Conservation (phyloP, 1,284 basidiomycete genomes). For the Apiotrichum gracile region DNA sequence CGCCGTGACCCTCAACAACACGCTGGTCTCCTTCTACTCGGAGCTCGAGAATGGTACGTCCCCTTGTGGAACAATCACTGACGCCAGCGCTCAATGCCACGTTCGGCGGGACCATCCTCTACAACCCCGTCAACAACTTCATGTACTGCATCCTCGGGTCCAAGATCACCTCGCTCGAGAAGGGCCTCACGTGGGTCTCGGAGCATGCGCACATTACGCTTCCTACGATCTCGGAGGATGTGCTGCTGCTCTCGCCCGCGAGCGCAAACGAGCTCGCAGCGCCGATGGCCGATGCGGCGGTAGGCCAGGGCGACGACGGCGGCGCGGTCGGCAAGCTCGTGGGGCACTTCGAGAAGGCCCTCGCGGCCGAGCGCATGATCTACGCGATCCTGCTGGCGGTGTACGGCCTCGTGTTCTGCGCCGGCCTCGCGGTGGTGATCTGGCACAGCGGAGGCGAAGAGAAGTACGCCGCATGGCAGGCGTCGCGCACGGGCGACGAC, state of each 20-base stretch:
- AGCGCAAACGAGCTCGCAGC: slow-evolving; percentile 66
- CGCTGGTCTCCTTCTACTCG: slow-evolving; percentile 50
- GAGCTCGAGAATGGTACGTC: slow-evolving; percentile 43
- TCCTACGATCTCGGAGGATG: slow-evolving; percentile 63
- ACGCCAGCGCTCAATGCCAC: slow-evolving; percentile 55
- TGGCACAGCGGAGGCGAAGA: slow-evolving; percentile 38
- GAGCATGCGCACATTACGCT: slow-evolving; percentile 76
- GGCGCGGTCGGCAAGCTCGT: slow-evolving; percentile 72
- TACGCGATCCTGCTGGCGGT: slow-evolving; percentile 73
- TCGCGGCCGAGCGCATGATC: slow-evolving; percentile 74
- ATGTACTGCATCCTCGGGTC: slow-evolving; percentile 80
- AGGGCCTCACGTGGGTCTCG: slow-evolving; percentile 85
- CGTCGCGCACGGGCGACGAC: not conserved
- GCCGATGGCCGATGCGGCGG: slow-evolving; percentile 72
- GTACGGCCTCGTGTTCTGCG: slow-evolving; percentile 53
- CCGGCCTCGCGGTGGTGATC: slow-evolving; percentile 33
- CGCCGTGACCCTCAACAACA: slow-evolving; percentile 71
- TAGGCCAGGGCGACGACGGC: slow-evolving; percentile 55
- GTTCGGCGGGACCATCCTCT: slow-evolving; percentile 76
- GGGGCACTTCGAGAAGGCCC: slow-evolving; percentile 61
- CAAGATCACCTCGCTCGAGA: slow-evolving; percentile 80
- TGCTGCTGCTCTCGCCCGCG: slow-evolving; percentile 66
- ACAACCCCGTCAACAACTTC: slow-evolving; percentile 76
- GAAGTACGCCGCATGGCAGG: slow-evolving; percentile 5
- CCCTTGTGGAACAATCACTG: not conserved